A percentile compares a stretch with the other conserved stretches of the same genome.
Conservation (phyloP, 352 stramenopile genomes). For the Pelagophyceae sp. region DNA sequence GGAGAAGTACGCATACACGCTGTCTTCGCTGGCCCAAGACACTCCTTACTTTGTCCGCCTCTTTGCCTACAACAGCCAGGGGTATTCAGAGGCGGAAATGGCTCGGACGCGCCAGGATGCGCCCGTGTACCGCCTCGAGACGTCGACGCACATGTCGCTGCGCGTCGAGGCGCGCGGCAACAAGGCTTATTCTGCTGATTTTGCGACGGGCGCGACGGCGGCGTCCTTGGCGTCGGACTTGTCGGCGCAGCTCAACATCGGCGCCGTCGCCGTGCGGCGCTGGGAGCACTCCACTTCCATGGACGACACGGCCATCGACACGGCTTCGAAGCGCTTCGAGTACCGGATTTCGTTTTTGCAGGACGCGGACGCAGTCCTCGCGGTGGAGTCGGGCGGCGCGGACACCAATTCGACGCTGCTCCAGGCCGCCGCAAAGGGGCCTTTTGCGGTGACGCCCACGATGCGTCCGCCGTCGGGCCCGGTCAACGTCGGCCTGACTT, state of each 20-base stretch:
- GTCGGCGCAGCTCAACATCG: slow-evolving; percentile 47
- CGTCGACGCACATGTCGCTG: not conserved
- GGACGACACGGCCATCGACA: slow-evolving; percentile 11
- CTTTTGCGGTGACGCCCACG: slow-evolving; percentile 6
- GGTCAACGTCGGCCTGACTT: slow-evolving; percentile 41
- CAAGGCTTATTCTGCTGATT: not conserved
- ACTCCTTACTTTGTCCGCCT: slow-evolving; percentile 74
- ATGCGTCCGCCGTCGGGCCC: slow-evolving; percentile 27
- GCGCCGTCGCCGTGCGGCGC: slow-evolving; percentile 63
- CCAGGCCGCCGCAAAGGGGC: not conserved
- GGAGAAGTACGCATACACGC: not conserved
- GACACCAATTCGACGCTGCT: not conserved
- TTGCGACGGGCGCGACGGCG: slow-evolving; percentile 48
- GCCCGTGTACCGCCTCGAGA: slow-evolving; percentile 7
- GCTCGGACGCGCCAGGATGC: slow-evolving; percentile 7
- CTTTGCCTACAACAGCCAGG: slow-evolving; percentile 72
- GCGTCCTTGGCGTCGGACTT: slow-evolving; percentile 55
- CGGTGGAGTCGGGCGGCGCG: slow-evolving; percentile 36
- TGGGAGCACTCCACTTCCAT: slow-evolving; percentile 38
- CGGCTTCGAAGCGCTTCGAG: slow-evolving; percentile 33
- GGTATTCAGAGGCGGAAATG: slow-evolving; percentile 53
- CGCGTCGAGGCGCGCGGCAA: slow-evolving; percentile 16
- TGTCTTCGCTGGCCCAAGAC: slow-evolving; percentile 40
- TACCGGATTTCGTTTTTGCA: slow-evolving; percentile 55
- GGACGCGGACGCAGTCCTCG: slow-evolving; percentile 39